A percentile compares a stretch with the other conserved stretches of the same genome.
Evolutionary conservation across 176 grass and related monocot species (phyloP).

Genomic region (Triticum dicoccoides): DNA sequence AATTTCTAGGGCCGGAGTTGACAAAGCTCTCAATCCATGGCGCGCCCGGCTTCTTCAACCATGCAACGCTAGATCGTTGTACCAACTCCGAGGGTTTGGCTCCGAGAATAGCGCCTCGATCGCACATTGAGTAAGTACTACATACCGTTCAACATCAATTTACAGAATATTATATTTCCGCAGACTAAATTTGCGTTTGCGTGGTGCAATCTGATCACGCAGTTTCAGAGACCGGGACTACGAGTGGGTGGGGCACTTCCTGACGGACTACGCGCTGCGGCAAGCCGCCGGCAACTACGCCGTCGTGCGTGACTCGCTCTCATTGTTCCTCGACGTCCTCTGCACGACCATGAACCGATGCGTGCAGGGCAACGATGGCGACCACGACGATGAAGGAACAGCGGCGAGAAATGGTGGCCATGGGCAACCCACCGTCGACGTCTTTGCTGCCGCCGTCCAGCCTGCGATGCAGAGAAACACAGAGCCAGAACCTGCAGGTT

Average conservation of each 20-base stretch:
- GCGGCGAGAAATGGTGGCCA: background rate
- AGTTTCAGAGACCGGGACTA: slow-evolving; percentile 42
- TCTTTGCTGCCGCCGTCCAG: background rate
- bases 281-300: slow-evolving; percentile 2
- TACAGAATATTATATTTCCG: background rate
- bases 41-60: slow-evolving; percentile 39
- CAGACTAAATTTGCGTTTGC: background rate
- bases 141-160: background rate
- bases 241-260: slow-evolving; percentile 43
- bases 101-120: background rate
- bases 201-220: background rate
- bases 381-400: background rate
- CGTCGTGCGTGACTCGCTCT: no score
- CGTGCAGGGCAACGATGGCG: background rate
- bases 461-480: background rate
- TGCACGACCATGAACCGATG: slow-evolving; percentile 17
- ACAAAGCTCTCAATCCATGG: slow-evolving; percentile 50
- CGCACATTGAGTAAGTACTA: slow-evolving; percentile 40
- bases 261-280: slow-evolving; percentile 27
- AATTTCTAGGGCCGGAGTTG: slow-evolving; percentile 16
- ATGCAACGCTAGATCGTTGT: slow-evolving; percentile 34
- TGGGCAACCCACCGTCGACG: background rate
- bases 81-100: slow-evolving; percentile 1
- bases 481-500: slow-evolving; percentile 7
- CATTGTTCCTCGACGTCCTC: no score